Percentiles rank a stretch among this genome's conserved stretches.
phyloP scores from a whole-genome alignment of 140 eudicot species.

The Anethum foeniculum region DNA sequence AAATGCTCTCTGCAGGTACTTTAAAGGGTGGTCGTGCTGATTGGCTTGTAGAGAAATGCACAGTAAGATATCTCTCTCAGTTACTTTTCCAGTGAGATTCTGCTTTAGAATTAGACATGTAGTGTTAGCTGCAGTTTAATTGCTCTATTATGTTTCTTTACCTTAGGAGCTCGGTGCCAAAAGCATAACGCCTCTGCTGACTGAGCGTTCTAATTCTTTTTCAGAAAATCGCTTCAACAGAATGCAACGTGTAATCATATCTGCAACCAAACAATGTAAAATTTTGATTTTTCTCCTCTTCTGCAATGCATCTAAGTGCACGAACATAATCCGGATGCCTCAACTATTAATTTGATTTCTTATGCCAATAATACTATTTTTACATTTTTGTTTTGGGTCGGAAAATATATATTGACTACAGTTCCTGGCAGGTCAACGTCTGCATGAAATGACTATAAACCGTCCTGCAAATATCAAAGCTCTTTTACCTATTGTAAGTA shows the following conservation, averaged over 20 bases:
- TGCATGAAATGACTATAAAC: constrained; percentile 80
- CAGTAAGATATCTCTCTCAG: constrained; percentile 33
- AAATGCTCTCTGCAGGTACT: constrained; percentile 47
- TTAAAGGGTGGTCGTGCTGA: constrained; percentile 96
- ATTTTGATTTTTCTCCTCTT: constrained; percentile 12
- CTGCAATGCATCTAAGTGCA: constrained; percentile 2
- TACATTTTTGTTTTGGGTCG: not conserved
- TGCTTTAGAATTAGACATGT: not conserved
- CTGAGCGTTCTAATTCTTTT: constrained; percentile 72
- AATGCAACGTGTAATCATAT: constrained; percentile 66
- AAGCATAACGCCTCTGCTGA: constrained; percentile 79
- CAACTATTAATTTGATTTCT: constrained; percentile 1
- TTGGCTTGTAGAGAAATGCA: constrained; percentile 98
- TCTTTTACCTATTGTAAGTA: constrained; percentile 66
- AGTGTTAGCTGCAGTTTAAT: constrained; percentile 6
- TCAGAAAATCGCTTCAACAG: constrained; percentile 85
- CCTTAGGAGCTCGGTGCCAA: constrained; percentile 91
- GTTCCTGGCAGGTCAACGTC: constrained; percentile 59
- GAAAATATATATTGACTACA: not conserved
- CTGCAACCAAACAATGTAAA: constrained; percentile 92
- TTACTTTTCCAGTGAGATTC: constrained; percentile 4
- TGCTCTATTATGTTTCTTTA: constrained; percentile 7
- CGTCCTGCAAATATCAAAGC: constrained; percentile 53
- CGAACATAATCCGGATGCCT: constrained; percentile 5
- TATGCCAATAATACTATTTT: not conserved